phyloP scores from a whole-genome alignment of 257 asterid species.

The Ocimum tenuiflorum region DNA sequence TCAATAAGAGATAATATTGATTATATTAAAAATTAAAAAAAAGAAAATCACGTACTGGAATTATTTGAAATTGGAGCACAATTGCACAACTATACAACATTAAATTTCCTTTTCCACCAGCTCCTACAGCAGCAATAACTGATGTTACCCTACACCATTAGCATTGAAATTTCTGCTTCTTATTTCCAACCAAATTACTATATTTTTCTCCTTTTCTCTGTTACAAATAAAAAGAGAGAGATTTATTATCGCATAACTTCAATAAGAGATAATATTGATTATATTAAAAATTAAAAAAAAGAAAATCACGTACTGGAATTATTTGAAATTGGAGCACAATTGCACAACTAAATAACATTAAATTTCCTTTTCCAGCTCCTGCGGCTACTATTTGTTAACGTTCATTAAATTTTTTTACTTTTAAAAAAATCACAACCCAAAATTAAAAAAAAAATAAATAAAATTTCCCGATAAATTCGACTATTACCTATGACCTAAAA shows the following conservation, averaged over 20 bases:
- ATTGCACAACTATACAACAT: background rate
- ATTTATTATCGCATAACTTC: background rate
- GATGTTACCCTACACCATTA: conserved; percentile 26
- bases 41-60: background rate
- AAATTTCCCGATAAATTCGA: too few relatives aligned
- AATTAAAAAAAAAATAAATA: too few relatives aligned
- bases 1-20: background rate
- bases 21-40: background rate
- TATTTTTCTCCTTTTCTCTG: background rate
- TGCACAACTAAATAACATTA: background rate
- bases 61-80: background rate
- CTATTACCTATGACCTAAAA: too few relatives aligned
- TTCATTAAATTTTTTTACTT: too few relatives aligned
- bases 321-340: background rate
- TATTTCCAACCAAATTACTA: background rate
- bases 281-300: background rate
- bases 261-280: background rate
- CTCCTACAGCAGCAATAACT: conserved; percentile 22
- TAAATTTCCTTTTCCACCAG: conserved; percentile 6
- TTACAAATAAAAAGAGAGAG: too few relatives aligned
- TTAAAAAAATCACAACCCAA: too few relatives aligned
- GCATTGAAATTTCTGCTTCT: conserved; percentile 1
- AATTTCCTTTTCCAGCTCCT: conserved; percentile 4
- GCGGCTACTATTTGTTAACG: too few relatives aligned
- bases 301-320: background rate